Base-by-base conservation (phyloP, 345 rosid species). In the Populus tremula region DNA sequence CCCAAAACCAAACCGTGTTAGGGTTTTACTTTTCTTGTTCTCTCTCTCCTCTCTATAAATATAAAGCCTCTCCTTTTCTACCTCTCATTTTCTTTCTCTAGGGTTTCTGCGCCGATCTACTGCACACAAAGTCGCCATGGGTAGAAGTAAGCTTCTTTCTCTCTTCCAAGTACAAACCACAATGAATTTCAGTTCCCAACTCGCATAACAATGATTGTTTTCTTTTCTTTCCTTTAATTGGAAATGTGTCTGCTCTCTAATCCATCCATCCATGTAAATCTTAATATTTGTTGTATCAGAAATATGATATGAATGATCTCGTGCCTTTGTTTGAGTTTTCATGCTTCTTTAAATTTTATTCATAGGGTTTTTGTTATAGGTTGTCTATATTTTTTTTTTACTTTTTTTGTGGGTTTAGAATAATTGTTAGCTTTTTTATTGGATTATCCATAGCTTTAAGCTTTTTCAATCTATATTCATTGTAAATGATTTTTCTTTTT, bases 101-200 rank as follows among this genome's bases (percentile, higher is more conserved):
- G 65, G n/a, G 50, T 54, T n/a, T 43, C 12, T 3, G 74, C 50
- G 64, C 76, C 8, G 47, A 5, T 70, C 39, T 2, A 35, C 13
- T 2, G 66, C 35, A 69, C 5, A 5, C 67, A 33, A 3, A 49
- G 76, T 13, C 84, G 91, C 81, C 82, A 88, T 88, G 91, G 91
- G 91, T 63, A 80, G 91, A 69, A 86, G 91, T 88, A 71, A 83
- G 90, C 76, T 41, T 59, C 31, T 65, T 1, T 23, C 4, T 69
- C 59, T 43, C 38, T 47, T 13, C 16, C 27, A 18, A 11, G 0
- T 41, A 4, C 45, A 41, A 41, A 41, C 12, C 45, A 13, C 45
- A 41, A 10, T 41, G 45, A 41, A 41, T 41, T 41, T 41, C 14
- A 41, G 13, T 10, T 41, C 45, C 2, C 45, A 2, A 9, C 14